A percentile compares a stretch with the other conserved stretches of the same genome.
These are phyloP conservation scores for Hemerocallis citrina DNA, from an alignment of 106 monocot species.

Conservation along the genomic window DNA sequence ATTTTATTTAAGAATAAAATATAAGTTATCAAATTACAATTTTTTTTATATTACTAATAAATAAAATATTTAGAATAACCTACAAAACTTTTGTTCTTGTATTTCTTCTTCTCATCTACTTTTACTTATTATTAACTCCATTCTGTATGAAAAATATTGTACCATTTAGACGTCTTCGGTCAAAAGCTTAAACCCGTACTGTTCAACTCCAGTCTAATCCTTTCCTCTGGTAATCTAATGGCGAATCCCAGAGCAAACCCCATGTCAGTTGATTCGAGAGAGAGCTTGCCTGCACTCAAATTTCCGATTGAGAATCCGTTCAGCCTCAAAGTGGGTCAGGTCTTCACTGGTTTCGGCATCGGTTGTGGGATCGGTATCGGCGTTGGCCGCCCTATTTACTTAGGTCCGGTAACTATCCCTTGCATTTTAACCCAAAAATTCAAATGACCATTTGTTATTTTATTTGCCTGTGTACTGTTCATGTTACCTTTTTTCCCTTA, in stretches of 20 bases:
- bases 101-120: no score
- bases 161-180: no score
- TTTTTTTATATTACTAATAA: no score
- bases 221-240: constrained; percentile 19
- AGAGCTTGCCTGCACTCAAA: constrained; percentile 2
- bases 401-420: constrained; percentile 49
- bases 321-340: constrained; percentile 67
- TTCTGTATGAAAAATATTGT: no score
- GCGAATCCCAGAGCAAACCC: constrained; percentile 1
- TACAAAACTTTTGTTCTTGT: no score
- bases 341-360: constrained; percentile 82
- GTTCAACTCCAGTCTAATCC: no score
- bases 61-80: no score
- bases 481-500: background rate
- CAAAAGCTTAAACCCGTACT: no score
- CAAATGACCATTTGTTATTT: background rate
- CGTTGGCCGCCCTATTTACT: constrained; percentile 65
- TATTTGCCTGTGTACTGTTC: background rate
- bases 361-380: constrained; percentile 92
- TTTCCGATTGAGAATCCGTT: constrained; percentile 70
- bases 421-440: background rate
- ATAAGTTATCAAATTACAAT: no score
- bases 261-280: constrained; percentile 3
- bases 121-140: no score
- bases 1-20: no score